Percentiles rank a stretch among this genome's conserved stretches.
These are phyloP conservation scores for Cryptococcus sp. DNA, from an alignment of 1,284 basidiomycete genomes.

Conservation along the genomic window DNA sequence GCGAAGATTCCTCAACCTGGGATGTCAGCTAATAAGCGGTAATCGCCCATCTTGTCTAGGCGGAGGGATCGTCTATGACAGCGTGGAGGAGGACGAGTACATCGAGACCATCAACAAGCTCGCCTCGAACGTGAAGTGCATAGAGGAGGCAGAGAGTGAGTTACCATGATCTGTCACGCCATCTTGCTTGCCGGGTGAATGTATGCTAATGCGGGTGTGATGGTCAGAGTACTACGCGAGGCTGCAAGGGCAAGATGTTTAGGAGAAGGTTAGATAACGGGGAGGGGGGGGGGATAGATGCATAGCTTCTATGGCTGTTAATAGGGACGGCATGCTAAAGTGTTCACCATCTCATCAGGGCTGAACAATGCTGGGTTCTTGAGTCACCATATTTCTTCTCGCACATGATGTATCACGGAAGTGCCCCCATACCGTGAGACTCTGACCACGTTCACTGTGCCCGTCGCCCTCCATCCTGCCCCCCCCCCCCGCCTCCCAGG, in stretches of 20 bases:
- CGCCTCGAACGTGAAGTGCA: constrained; percentile 76
- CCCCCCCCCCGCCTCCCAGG: background rate
- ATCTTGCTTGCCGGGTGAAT: background rate
- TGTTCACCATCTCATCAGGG: background rate
- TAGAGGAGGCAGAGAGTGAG: constrained; percentile 87
- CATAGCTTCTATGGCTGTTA: no score
- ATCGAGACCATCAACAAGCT: constrained; percentile 95
- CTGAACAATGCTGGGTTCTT: no score
- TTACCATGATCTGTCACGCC: constrained; percentile 19
- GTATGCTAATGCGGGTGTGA: background rate
- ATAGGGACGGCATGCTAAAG: no score
- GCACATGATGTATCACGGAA: no score
- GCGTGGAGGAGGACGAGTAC: constrained; percentile 95
- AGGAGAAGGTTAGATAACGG: background rate
- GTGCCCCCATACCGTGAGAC: no score
- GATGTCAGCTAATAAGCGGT: background rate
- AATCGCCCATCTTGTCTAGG: constrained; percentile 51
- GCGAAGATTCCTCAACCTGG: background rate
- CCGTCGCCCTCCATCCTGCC: background rate
- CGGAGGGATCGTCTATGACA: constrained; percentile 97
- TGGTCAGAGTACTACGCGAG: constrained; percentile 28
- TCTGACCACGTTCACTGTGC: no score
- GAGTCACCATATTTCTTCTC: no score
- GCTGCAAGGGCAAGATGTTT: constrained; percentile 12
- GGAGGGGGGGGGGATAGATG: no score